A percentile compares a stretch with the other conserved stretches of the same genome.
Conservation (phyloP, 192 early-diverging fungal genomes). For the Fimicolochytrium jonesii region DNA sequence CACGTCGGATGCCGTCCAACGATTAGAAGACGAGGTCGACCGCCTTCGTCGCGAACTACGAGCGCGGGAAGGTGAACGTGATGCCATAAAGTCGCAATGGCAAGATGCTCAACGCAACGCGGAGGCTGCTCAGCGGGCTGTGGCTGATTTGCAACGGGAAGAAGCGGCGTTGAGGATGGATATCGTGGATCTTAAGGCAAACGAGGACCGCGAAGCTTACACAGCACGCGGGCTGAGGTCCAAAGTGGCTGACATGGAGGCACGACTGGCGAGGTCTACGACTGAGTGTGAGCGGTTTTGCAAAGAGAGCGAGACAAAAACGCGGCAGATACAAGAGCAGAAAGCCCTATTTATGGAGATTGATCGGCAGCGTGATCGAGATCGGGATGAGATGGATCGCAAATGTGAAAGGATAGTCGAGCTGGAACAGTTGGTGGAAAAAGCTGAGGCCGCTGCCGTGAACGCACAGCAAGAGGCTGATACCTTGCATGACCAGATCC, state of each 20-base stretch:
- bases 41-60: too few relatives aligned
- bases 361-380: conserved; percentile 40
- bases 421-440: conserved; percentile 22
- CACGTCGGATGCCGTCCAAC: too few relatives aligned
- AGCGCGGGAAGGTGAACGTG: too few relatives aligned
- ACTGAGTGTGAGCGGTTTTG: conserved; percentile 12
- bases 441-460: background rate
- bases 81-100: too few relatives aligned
- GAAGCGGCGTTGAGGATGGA: conserved; percentile 2
- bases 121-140: background rate
- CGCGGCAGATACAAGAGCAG: conserved; percentile 26
- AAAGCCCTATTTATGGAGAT: conserved; percentile 29
- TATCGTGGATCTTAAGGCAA: conserved; percentile 17
- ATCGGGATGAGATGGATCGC: conserved; percentile 31
- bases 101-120: background rate
- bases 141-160: background rate
- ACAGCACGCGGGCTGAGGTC: conserved; percentile 27
- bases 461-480: conserved; percentile 25
- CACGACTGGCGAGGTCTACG: background rate
- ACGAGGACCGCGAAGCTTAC: conserved; percentile 20
- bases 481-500: conserved; percentile 25
- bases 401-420: conserved; percentile 32
- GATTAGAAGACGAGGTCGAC: too few relatives aligned
- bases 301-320: conserved; percentile 3
- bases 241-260: conserved; percentile 22